Percentiles rank a stretch among this genome's conserved stretches.
phyloP scores from a whole-genome alignment of 768 basidiomycete genomes.

The Kondoa subrosea region DNA sequence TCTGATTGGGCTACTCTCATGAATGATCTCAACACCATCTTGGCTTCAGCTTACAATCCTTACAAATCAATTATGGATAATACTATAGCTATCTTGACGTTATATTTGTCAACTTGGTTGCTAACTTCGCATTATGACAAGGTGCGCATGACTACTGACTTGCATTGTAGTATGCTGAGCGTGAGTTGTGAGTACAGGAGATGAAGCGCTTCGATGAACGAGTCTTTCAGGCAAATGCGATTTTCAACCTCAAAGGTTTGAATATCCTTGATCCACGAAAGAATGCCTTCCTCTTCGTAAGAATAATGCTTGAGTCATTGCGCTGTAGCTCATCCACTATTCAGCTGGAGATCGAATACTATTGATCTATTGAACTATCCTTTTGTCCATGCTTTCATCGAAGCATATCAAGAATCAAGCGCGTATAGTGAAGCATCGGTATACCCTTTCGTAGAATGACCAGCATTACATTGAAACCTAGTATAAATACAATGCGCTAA shows the following conservation, averaged over 20 bases:
- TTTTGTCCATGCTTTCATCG: too few species aligned
- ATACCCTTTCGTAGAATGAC: too few species aligned
- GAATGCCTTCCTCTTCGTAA: conserved; percentile 78
- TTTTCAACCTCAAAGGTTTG: conserved; percentile 73
- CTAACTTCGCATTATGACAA: conserved; percentile 61
- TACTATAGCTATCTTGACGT: conserved; percentile 52
- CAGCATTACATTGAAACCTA: too few species aligned
- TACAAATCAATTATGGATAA: conserved; percentile 60
- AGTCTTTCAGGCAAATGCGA: conserved; percentile 51
- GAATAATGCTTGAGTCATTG: conserved; percentile 33
- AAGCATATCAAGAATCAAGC: too few species aligned
- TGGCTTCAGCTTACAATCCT: conserved; percentile 72
- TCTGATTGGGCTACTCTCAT: conserved; percentile 78
- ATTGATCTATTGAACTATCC: too few species aligned
- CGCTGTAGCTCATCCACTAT: conserved; percentile 6
- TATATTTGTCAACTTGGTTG: conserved; percentile 62
- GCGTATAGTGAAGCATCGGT: too few species aligned
- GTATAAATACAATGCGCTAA: too few species aligned
- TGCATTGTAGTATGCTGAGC: not conserved
- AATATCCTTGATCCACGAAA: conserved; percentile 69
- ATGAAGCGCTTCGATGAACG: conserved; percentile 49
- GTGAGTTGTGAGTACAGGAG: conserved; percentile 41
- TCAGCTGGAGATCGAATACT: conserved; percentile 90
- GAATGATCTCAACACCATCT: conserved; percentile 70
- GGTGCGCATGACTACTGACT: conserved; percentile 37